Evolutionary conservation across 495 filamentous ascomycete genomes (phyloP), one percentile per base, ranked within the genome.

Genomic region (Hypoxylon lenormandii): DNA sequence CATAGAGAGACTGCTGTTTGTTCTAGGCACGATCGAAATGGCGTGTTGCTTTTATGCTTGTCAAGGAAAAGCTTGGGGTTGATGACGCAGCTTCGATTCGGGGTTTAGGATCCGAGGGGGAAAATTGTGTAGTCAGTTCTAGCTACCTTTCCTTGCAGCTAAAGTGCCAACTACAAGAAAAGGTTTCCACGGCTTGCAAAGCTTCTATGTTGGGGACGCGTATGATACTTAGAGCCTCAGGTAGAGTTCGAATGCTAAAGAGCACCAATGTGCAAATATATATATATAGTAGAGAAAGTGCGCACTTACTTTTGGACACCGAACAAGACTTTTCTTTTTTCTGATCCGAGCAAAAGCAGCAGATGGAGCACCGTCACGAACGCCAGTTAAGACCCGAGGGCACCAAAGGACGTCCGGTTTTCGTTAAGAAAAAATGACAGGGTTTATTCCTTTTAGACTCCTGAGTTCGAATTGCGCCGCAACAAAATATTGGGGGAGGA

Each of bases 271-370:
- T 55, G 60, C 61, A 58, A 54, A 56, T 11, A 54, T 21, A 58
- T n/a, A 57, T 21, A 49, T n/a, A 8, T 22, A 52, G 52, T 42
- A 66, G 48, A 56, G 66, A 63, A 55, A 59, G 54, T 28, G 50
- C 60, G 64, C 47, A 75, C 76, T 77, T 74, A 78, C 76, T 77
- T 78, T 78, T 78, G 67, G 68, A 76, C 74, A 76, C 76, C 76
- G 71, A 78, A 75, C 49, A 58, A 66, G 54, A 73, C 78, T 74
- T 75, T 74, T 73, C 60, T 66, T 74, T 75, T 74, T 73, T 57
- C 64, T 80, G 30, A 11, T 79, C 75, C 74, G 67, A 76, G 71
- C 45, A 75, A 69, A 69, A 71, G 65, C 65, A 68, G 72, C 52
- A 71, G 64, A 72, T 64, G 55, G 66, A 68, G 72, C 69, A 70